These are phyloP conservation scores for Aspergillus bridgeri DNA, from an alignment of 495 filamentous ascomycete genomes.

Conservation along the genomic window DNA sequence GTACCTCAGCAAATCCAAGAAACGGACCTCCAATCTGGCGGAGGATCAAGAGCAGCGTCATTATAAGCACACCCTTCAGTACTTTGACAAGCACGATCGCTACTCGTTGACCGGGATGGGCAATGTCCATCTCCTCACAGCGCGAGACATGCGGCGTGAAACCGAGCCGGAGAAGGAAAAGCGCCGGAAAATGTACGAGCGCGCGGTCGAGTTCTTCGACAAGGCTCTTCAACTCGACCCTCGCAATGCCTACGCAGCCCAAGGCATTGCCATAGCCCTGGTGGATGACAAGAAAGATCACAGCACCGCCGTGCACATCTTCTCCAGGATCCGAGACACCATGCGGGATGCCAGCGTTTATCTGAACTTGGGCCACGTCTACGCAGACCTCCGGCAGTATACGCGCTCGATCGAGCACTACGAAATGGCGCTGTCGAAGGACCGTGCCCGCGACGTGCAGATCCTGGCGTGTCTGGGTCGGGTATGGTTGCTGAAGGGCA, in stretches of 20 bases:
- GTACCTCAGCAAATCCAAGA: conserved; percentile 85
- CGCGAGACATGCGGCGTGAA: conserved; percentile 89
- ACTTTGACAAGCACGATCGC: conserved; percentile 93
- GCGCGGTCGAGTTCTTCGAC: conserved; percentile 96
- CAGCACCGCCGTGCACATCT: conserved; percentile 73
- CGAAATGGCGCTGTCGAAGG: conserved; percentile 82
- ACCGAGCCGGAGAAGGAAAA: conserved; percentile 87
- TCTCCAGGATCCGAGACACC: conserved; percentile 84
- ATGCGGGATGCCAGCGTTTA: conserved; percentile 81
- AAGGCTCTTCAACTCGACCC: conserved; percentile 91
- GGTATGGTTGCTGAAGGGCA: conserved; percentile 86
- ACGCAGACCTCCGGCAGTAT: conserved; percentile 83
- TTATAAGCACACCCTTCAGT: conserved; percentile 92
- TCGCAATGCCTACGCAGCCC: conserved; percentile 91
- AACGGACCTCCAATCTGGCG: conserved; percentile 69
- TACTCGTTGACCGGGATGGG: conserved; percentile 96
- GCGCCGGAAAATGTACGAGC: conserved; percentile 77
- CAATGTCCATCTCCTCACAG: conserved; percentile 79
- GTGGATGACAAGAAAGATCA: conserved; percentile 90
- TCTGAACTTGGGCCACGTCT: conserved; percentile 90
- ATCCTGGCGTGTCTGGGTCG: conserved; percentile 89
- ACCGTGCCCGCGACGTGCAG: conserved; percentile 70
- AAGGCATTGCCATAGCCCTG: conserved; percentile 90
- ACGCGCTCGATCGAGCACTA: conserved; percentile 87
- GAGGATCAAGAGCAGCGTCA: conserved; percentile 91